phyloP scores from a whole-genome alignment of 257 asterid genomes.

The Parsonsia alboflavescens region DNA sequence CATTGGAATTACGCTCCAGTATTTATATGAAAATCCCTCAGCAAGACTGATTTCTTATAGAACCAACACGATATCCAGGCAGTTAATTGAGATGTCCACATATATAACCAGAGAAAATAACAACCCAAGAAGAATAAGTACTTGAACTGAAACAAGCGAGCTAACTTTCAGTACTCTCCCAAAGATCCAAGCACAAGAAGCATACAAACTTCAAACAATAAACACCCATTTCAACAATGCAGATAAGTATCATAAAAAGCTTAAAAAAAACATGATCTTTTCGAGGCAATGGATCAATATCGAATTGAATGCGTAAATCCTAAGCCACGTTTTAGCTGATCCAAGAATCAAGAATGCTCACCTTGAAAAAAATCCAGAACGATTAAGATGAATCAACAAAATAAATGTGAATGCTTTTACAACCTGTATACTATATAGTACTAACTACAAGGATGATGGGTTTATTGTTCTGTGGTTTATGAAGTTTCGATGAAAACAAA shows the following conservation, averaged over 20 bases:
- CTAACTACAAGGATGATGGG: background rate
- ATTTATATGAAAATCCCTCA: background rate
- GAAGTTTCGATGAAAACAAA: constrained; percentile 65
- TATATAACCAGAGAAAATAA: too few species aligned
- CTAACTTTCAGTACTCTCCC: background rate
- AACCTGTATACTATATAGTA: constrained; percentile 4
- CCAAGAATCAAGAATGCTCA: constrained; percentile 10
- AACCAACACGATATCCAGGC: background rate
- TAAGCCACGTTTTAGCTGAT: background rate
- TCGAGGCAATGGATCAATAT: background rate
- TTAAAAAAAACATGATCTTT: background rate
- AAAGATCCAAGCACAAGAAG: constrained; percentile 9
- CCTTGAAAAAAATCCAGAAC: constrained; percentile 4
- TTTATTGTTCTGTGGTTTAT: background rate
- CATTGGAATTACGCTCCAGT: background rate
- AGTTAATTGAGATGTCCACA: background rate
- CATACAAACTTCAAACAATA: background rate
- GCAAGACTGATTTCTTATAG: background rate
- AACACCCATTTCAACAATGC: constrained; percentile 3
- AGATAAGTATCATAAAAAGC: background rate
- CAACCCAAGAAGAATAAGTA: background rate
- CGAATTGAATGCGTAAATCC: constrained; percentile 1
- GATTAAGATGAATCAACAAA: constrained; percentile 3
- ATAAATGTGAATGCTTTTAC: constrained; percentile 1
- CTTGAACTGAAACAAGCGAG: background rate